Evolutionary conservation across 148 eudicot genomes (phyloP).

Genomic region (Rhododendron kiyosumense): DNA sequence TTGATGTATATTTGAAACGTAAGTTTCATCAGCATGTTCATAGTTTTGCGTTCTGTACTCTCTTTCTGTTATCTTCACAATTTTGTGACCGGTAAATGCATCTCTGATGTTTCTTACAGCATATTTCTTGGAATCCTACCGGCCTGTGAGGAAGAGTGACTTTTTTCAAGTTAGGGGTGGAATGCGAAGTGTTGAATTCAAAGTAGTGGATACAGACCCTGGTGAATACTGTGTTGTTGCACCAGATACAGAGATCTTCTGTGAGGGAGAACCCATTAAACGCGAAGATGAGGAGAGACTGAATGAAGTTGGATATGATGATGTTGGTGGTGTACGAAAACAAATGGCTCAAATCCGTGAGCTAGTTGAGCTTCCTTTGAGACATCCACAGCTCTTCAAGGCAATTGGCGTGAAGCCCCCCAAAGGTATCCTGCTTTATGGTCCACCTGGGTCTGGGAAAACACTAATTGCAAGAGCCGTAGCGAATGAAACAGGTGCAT

Average conservation of each 20-base stretch:
- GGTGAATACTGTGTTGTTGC: constrained; percentile 3
- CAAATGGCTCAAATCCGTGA: background rate
- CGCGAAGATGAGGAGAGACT: background rate
- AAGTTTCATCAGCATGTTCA: background rate
- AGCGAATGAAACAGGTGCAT: background rate
- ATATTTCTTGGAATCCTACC: background rate
- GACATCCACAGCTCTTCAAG: constrained; percentile 4
- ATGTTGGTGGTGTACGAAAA: background rate
- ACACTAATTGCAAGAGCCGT: background rate
- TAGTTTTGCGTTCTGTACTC: background rate
- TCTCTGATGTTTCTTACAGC: background rate
- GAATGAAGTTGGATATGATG: background rate
- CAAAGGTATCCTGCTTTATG: constrained; percentile 1
- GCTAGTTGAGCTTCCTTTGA: constrained; percentile 3
- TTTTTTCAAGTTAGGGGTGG: constrained; percentile 2
- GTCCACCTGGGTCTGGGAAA: background rate
- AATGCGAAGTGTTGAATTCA: background rate
- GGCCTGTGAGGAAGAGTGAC: constrained; percentile 2
- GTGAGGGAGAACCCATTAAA: background rate
- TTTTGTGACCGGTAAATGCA: background rate
- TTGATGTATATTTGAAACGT: constrained; percentile 30
- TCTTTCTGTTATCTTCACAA: background rate
- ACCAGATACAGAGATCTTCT: constrained; percentile 1
- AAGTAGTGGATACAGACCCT: background rate
- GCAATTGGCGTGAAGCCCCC: background rate